Percentiles rank a stretch among this genome's conserved stretches.
phyloP scores from a whole-genome alignment of 2,329 filamentous ascomycete species.

The Exophiala oligosperma region DNA sequence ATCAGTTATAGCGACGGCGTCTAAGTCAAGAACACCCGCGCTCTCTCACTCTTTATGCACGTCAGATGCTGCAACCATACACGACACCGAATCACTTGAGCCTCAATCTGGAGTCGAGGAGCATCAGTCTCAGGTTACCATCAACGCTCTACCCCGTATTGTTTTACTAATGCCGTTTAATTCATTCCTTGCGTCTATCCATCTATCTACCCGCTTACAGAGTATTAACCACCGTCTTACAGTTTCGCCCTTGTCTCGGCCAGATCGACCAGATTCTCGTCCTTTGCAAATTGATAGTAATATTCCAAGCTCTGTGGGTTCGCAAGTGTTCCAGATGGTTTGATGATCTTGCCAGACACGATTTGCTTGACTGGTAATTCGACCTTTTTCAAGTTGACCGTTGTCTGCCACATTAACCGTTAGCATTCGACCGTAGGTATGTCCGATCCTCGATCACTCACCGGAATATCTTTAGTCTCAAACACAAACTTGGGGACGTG shows the following conservation, averaged over 20 bases:
- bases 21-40: neutral
- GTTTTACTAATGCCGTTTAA: too few relatives aligned
- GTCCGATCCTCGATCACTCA: neutral
- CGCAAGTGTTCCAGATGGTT: conserved; percentile 71
- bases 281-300: conserved; percentile 75
- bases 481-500: conserved; percentile 64
- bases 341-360: conserved; percentile 71
- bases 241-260: conserved; percentile 21
- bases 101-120: neutral
- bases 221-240: conserved; percentile 1
- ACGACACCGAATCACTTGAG: neutral
- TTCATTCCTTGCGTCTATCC: neutral
- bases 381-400: conserved; percentile 82
- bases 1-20: neutral
- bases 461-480: conserved; percentile 72
- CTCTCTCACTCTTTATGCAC: neutral
- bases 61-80: neutral
- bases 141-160: too few relatives aligned
- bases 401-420: conserved; percentile 55
- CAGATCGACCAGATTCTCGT: conserved; percentile 54
- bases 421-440: conserved; percentile 1
- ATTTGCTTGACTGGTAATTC: conserved; percentile 84
- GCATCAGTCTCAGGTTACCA: too few relatives aligned
- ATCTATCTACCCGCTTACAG: neutral
- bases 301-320: conserved; percentile 75